Percentiles rank a stretch among this genome's conserved stretches.
These are phyloP conservation scores for Cryptococcus maquisensis DNA, from an alignment of 1,284 basidiomycete species.

Conservation along the genomic window DNA sequence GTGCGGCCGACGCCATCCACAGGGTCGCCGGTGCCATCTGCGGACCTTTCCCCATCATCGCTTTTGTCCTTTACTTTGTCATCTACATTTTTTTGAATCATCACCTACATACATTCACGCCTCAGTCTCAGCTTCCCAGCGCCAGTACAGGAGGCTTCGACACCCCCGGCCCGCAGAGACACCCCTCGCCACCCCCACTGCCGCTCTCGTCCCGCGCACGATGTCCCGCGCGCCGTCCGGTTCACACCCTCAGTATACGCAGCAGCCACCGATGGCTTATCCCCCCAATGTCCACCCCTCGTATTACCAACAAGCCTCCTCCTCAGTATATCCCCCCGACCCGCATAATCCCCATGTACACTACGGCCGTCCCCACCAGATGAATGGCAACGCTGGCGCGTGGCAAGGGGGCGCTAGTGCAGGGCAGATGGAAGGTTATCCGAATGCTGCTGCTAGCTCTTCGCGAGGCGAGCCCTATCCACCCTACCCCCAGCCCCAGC, in stretches of 20 bases:
- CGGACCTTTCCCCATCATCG: neutral
- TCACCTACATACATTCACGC: neutral
- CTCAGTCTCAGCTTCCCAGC: neutral
- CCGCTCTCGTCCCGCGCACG: neutral
- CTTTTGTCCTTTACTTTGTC: neutral
- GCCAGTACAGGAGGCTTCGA: too few species aligned
- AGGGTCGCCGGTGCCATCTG: neutral
- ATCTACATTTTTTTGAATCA: neutral
- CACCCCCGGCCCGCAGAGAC: neutral
- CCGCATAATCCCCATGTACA: neutral
- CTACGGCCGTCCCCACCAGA: constrained; percentile 7
- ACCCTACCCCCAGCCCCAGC: constrained; percentile 12
- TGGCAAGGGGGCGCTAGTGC: too few species aligned
- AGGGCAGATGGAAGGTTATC: constrained; percentile 1
- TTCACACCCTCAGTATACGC: constrained; percentile 3
- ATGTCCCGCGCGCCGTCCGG: constrained; percentile 18
- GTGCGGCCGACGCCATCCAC: neutral
- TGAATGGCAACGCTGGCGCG: constrained; percentile 1
- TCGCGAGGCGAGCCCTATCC: constrained; percentile 11
- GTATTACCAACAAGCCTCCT: neutral
- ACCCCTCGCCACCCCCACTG: neutral
- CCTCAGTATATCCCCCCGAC: neutral
- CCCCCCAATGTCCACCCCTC: neutral
- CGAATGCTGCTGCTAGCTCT: constrained; percentile 12
- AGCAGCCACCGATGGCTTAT: neutral